Conservation (phyloP, 23 red algal genomes). For the Agarophyton chilense region DNA sequence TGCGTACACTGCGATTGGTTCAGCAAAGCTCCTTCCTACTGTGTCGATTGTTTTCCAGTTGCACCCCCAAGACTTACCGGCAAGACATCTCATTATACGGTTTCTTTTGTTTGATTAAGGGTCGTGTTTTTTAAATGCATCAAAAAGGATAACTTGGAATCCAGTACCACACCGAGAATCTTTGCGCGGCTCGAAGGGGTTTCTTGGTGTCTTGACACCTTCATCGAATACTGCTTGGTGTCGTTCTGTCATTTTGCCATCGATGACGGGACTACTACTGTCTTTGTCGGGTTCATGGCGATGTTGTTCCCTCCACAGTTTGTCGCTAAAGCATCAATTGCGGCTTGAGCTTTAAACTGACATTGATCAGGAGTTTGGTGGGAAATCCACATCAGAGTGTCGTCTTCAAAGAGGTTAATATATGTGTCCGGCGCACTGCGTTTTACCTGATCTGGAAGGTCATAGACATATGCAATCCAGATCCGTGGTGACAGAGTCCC, state of each 20-base stretch:
- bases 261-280: not conserved
- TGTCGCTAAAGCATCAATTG: not conserved
- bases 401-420: not conserved
- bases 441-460: not conserved
- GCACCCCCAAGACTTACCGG: not conserved
- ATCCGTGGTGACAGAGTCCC: not conserved
- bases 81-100: not conserved
- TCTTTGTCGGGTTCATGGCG: not conserved
- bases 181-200: not conserved
- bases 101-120: not conserved
- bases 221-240: not conserved
- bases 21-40: not conserved
- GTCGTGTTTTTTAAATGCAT: not conserved
- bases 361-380: not conserved
- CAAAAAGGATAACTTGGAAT: not conserved
- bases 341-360: not conserved
- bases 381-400: not conserved
- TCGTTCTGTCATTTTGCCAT: not conserved
- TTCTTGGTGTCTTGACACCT: not conserved
- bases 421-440: not conserved
- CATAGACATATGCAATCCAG: not conserved
- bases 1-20: not conserved
- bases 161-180: not conserved
- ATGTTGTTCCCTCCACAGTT: not conserved
- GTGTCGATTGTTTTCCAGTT: not conserved